phyloP scores from a whole-genome alignment of 495 filamentous ascomycete genomes.

The Pseudoneurospora amorphoporcata region DNA sequence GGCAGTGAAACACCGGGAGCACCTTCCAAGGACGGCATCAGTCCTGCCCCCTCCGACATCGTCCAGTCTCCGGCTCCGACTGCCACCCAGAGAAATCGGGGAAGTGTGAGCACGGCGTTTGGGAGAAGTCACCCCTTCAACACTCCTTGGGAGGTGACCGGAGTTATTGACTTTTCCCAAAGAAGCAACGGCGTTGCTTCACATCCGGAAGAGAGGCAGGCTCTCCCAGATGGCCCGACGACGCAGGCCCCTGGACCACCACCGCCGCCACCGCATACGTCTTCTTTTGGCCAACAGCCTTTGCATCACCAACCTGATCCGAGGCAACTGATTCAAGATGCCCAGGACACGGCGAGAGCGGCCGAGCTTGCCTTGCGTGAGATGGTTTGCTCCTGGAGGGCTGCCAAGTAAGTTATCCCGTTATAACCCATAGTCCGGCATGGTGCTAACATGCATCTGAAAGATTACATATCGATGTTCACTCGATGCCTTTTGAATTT shows the following conservation, averaged over 20 bases:
- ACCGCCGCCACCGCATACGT: not conserved
- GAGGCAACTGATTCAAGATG: conserved; percentile 47
- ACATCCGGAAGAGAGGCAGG: conserved; percentile 22
- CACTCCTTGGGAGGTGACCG: conserved; percentile 59
- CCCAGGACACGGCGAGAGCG: conserved; percentile 61
- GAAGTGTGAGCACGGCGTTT: conserved; percentile 37
- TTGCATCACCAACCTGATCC: conserved; percentile 49
- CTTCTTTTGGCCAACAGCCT: conserved; percentile 32
- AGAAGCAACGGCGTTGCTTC: not conserved
- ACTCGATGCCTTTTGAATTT: conserved; percentile 62
- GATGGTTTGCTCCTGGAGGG: conserved; percentile 64
- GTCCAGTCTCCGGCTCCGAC: conserved; percentile 17
- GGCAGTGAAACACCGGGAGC: conserved; percentile 27
- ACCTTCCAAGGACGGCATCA: conserved; percentile 18
- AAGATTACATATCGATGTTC: conserved; percentile 28
- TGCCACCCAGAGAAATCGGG: conserved; percentile 24
- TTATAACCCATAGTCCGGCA: not conserved
- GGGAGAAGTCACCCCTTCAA: conserved; percentile 48
- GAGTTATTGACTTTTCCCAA: conserved; percentile 53
- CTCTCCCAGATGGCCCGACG: conserved; percentile 7
- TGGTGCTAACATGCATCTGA: conserved; percentile 10
- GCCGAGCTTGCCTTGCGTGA: conserved; percentile 79
- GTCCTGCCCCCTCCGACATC: conserved; percentile 14
- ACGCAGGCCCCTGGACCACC: not conserved
- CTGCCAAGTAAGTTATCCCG: conserved; percentile 55